Evolutionary conservation across 1,284 basidiomycete genomes (phyloP).

Genomic region (Caloboletus firmus): DNA sequence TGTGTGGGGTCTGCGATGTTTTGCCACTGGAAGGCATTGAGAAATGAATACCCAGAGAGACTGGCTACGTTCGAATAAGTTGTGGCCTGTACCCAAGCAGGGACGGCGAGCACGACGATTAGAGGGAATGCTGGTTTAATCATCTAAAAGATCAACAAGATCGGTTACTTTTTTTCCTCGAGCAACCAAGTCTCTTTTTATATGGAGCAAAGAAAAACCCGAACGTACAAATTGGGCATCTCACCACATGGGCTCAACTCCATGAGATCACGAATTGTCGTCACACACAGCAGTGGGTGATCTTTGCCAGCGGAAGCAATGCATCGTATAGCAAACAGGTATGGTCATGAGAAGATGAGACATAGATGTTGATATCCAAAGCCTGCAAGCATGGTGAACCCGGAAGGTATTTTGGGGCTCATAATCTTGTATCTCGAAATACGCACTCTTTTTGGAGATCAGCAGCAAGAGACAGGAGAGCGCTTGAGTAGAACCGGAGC

Average conservation of each 20-base stretch:
- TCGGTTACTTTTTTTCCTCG: neutral
- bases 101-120: neutral
- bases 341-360: neutral
- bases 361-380: neutral
- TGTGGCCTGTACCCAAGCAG: conserved; percentile 3
- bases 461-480: neutral
- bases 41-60: conserved; percentile 41
- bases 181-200: neutral
- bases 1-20: conserved; percentile 44
- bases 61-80: conserved; percentile 38
- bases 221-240: neutral
- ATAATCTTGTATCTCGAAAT: neutral
- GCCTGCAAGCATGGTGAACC: neutral
- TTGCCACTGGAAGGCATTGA: conserved; percentile 41
- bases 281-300: neutral
- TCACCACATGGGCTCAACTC: neutral
- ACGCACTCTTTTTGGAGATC: neutral
- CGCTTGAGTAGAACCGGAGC: neutral
- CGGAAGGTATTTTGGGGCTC: neutral
- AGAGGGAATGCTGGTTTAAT: neutral
- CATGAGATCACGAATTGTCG: neutral
- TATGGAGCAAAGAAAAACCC: neutral
- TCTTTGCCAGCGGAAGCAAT: neutral
- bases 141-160: neutral
- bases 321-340: neutral